Evolutionary conservation across 495 filamentous ascomycete species (phyloP), one percentile per base, ranked within the genome.

Genomic region (Platismatia glauca): DNA sequence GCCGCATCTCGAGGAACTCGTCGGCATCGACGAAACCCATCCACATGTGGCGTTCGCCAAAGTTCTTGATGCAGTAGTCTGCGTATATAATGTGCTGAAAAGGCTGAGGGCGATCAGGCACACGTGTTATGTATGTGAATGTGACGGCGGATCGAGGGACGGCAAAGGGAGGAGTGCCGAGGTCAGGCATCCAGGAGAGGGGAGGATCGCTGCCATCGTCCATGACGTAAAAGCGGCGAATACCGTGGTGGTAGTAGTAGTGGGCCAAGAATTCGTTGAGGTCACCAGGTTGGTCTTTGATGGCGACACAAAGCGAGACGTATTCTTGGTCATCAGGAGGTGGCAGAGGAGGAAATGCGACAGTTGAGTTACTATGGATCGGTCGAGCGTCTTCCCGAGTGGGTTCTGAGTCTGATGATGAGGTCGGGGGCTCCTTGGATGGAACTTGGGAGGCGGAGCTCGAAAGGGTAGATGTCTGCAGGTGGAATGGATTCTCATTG

Each of bases 171-270:
- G 67, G 59, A 29, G 64, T 61, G 13, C 66, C 66, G 38, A 52
- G 60, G 33, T 68, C 43, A 18, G 57, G 46, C 16, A 29, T 57
- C 16, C n/a, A 39, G 18, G 60, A 64, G 43, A 71, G 58, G 31
- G 63, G 61, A 41, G 68, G 66, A 12, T 56, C 31, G 58, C 68
- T 68, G 24, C 68, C 64, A 55, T 71, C 68, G 39, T 71, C 70
- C 67, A 70, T 68, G 46, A 71, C 61, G 46, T 71, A 71, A 38
- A 71, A 70, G 13, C 70, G 63, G 27, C 59, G 52, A 58, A 71
- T 66, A 27, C 70, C 70, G 29, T 66, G 55, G 50, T 71, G 70
- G 46, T 68, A 60, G 41, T 71, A 71, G 44, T 71, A 68, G 43
- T 71, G 68, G 18, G 46, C 53, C 11, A 71, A 62, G 39, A 67